Evolutionary conservation across 306 rosid genomes (phyloP).

Genomic region (Sophora flavescens): DNA sequence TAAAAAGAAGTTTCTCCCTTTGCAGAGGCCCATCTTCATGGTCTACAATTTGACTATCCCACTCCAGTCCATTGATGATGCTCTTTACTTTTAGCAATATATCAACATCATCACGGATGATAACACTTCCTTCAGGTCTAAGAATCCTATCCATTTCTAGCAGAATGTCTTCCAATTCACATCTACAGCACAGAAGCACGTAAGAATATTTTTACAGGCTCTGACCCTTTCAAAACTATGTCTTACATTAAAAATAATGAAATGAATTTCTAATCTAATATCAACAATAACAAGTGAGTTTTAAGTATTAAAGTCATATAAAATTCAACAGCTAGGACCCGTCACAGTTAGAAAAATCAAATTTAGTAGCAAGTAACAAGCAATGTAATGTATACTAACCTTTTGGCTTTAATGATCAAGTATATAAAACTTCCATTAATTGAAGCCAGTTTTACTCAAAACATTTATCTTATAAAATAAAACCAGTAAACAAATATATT

Average conservation of each 20-base stretch:
- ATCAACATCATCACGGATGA: conserved; percentile 80
- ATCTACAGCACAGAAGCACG: conserved; percentile 51
- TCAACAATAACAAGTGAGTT: not conserved
- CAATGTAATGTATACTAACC: not conserved
- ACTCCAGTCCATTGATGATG: conserved; percentile 60
- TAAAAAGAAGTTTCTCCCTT: conserved; percentile 71
- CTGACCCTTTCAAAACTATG: not conserved
- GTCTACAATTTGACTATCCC: conserved; percentile 77
- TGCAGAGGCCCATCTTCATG: conserved; percentile 80
- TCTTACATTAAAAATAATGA: not conserved
- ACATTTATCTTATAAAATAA: not conserved
- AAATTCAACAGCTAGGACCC: not conserved
- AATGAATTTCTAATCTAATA: not conserved
- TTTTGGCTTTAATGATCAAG: not conserved
- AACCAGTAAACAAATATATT: conserved; percentile 26
- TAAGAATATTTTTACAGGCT: not conserved
- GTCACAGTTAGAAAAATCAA: not conserved
- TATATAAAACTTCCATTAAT: not conserved
- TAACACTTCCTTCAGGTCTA: conserved; percentile 83
- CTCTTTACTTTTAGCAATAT: conserved; percentile 62
- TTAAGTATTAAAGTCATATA: not conserved
- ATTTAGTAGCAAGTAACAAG: not conserved
- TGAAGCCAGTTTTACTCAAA: not conserved
- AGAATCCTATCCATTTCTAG: conserved; percentile 86
- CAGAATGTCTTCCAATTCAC: conserved; percentile 74